phyloP scores from a whole-genome alignment of 306 rosid genomes.

The Coriaria nepalensis region DNA sequence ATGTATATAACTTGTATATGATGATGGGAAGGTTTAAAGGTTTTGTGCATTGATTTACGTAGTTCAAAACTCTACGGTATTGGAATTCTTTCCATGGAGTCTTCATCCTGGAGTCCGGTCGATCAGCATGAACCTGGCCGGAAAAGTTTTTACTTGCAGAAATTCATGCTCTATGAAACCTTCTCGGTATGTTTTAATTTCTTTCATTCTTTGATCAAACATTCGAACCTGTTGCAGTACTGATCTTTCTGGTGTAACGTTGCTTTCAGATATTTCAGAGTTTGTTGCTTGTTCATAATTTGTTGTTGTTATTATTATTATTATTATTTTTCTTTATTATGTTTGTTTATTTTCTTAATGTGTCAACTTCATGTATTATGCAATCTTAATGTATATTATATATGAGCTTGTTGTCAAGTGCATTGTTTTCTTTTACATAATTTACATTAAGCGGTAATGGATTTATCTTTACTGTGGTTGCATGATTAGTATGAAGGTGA shows the following conservation, averaged over 20 bases:
- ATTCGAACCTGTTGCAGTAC: neutral
- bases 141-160: conserved; percentile 47
- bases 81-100: conserved; percentile 10
- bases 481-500: conserved; percentile 2
- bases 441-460: too few relatives aligned
- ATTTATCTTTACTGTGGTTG: neutral
- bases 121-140: conserved; percentile 18
- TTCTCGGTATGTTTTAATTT: conserved; percentile 42
- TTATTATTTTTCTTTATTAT: too few relatives aligned
- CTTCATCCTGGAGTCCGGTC: neutral
- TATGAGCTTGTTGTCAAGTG: too few relatives aligned
- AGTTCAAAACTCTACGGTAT: conserved; percentile 7
- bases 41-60: neutral
- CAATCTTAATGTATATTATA: too few relatives aligned
- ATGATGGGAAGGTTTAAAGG: conserved; percentile 8
- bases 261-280: too few relatives aligned
- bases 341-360: too few relatives aligned
- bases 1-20: neutral
- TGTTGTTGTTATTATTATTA: too few relatives aligned
- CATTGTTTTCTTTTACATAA: too few relatives aligned
- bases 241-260: too few relatives aligned
- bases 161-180: conserved; percentile 92
- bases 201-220: neutral
- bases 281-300: too few relatives aligned
- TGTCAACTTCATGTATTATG: too few relatives aligned